Base-by-base conservation (phyloP, 2,329 filamentous ascomycete species). In the Pyrenophora teres region DNA sequence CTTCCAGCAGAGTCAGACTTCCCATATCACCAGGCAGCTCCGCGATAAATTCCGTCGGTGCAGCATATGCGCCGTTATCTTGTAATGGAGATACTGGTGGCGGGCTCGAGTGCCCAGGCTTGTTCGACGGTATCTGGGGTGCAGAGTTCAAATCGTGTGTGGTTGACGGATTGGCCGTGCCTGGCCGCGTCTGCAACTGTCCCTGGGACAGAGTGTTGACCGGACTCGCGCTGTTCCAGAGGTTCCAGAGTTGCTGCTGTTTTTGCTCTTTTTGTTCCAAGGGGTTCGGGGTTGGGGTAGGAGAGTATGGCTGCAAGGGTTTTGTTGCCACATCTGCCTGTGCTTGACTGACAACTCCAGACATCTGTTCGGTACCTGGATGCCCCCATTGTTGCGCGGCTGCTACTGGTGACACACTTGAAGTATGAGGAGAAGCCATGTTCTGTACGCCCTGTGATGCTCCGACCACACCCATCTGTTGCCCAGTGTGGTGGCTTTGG, bases 21-120 rank as follows among this genome's bases (percentile, higher is more conserved):
- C 64, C 67, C 40, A 72, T 19, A 31, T 72, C 68, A 32, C 65
- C 70, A 4, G 70, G 70, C 16, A 73, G 50, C 43, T 73, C 70
- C 4, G 69, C 70, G 23, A 72, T 60, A 42, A 72, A 73, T 15
- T 66, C 64, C 6, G 60, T 61, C 3, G 65, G 59, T 3, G 42
- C 40, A 41, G 60, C 21, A n/a, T 59, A 50, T 1, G 40, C 35
- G 16, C 42, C 9, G 2, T 25, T 33, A 8, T 54, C 36, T 31
- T 61, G 60, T 7, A 60, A 36, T 36, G 44, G 43, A 16, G 62
- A 50, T 4, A 53, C 57, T 2, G 62, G 54, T 31, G 48, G 48
- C 25, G 61, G 62, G 15, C 50, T 42, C 16, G 57, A 42, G 19
- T 52, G 50, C 9, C 47, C 43, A 32, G 57, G 45, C 4, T 47